These are phyloP conservation scores for Daldinia bambusicola DNA, from an alignment of 495 filamentous ascomycete genomes.

Conservation along the genomic window DNA sequence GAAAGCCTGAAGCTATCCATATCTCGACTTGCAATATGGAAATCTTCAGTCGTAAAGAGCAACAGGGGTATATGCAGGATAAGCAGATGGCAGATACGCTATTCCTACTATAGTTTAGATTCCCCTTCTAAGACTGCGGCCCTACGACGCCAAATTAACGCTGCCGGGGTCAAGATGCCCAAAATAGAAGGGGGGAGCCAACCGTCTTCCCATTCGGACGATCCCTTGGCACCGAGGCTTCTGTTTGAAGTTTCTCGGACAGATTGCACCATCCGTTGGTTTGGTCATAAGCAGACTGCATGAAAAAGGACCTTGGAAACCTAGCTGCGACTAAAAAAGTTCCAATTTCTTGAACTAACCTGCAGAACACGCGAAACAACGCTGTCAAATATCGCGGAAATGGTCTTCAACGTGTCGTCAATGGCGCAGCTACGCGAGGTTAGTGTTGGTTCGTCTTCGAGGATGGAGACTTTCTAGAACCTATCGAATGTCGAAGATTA, in stretches of 20 bases:
- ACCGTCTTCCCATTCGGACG: constrained; percentile 11
- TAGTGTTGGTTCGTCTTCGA: background rate
- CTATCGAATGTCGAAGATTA: background rate
- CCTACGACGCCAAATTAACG: constrained; percentile 5
- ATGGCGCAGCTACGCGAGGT: constrained; percentile 41
- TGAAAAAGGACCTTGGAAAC: background rate
- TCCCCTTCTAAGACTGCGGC: background rate
- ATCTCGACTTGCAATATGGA: background rate
- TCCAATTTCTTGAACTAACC: background rate
- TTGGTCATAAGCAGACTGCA: constrained; percentile 25
- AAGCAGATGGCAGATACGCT: constrained; percentile 42
- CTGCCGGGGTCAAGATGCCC: constrained; percentile 1
- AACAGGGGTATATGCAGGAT: constrained; percentile 37
- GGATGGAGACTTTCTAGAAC: background rate
- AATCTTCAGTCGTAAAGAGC: background rate
- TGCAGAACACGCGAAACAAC: background rate
- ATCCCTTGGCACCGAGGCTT: constrained; percentile 20
- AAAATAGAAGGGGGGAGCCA: constrained; percentile 3
- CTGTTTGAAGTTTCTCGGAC: constrained; percentile 2
- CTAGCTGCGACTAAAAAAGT: background rate
- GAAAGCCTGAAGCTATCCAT: background rate
- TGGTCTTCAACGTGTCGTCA: constrained; percentile 18
- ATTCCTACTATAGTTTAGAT: constrained; percentile 11
- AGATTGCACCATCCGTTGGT: background rate
- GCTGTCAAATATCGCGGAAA: background rate